Percentiles rank a stretch among this genome's conserved stretches.
These are phyloP conservation scores for Beauveria sp. DNA, from an alignment of 2,329 filamentous ascomycete genomes.

Conservation along the genomic window DNA sequence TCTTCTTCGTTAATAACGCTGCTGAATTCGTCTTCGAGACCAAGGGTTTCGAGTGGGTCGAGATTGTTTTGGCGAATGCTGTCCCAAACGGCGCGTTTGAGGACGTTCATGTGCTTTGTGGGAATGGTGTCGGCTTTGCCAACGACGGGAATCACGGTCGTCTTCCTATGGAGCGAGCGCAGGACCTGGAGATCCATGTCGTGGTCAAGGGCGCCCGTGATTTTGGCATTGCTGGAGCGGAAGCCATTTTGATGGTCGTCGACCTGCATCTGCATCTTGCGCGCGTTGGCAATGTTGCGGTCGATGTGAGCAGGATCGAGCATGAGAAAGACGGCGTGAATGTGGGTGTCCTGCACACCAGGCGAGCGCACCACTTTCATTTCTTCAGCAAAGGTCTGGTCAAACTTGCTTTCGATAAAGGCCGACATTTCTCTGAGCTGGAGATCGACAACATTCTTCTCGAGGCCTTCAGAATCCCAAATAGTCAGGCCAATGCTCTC, in stretches of 20 bases:
- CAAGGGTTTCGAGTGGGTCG: conserved; percentile 80
- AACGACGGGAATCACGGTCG: conserved; percentile 89
- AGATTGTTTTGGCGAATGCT: conserved; percentile 74
- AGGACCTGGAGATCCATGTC: conserved; percentile 87
- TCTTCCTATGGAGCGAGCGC: conserved; percentile 82
- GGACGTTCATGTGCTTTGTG: conserved; percentile 82
- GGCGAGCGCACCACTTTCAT: conserved; percentile 95
- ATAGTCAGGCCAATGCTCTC: conserved; percentile 88
- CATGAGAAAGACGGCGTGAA: conserved; percentile 89
- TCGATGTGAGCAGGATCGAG: conserved; percentile 84
- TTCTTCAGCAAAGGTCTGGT: conserved; percentile 94
- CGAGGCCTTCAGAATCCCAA: conserved; percentile 93
- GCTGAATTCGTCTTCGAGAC: conserved; percentile 68
- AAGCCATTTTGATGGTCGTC: conserved; percentile 44
- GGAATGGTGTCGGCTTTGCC: conserved; percentile 96
- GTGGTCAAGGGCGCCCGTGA: conserved; percentile 69
- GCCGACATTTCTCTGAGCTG: conserved; percentile 85
- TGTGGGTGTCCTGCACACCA: conserved; percentile 90
- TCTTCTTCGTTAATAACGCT: conserved; percentile 49
- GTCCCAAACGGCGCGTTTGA: conserved; percentile 87
- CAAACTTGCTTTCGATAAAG: conserved; percentile 96
- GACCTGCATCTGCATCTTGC: conserved; percentile 31
- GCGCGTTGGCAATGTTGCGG: conserved; percentile 65
- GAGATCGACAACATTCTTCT: conserved; percentile 91
- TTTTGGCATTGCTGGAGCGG: conserved; percentile 21